phyloP scores from a whole-genome alignment of 106 monocot species.

The Hemerocallis citrina region DNA sequence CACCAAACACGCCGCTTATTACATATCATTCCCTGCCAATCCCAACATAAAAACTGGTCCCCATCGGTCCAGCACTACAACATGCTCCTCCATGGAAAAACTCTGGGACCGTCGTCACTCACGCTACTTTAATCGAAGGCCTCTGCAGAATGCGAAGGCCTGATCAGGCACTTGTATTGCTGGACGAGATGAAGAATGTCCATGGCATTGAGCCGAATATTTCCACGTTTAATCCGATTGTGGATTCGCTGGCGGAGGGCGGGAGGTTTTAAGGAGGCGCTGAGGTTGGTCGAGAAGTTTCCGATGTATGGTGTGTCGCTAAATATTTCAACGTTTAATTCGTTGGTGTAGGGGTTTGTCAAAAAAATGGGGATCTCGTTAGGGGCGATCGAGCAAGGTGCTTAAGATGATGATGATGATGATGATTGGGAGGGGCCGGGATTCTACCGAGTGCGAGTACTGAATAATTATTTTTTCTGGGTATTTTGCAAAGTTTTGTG shows the following conservation, averaged over 20 bases:
- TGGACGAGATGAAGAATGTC: constrained; percentile 48
- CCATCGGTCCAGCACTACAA: constrained; percentile 50
- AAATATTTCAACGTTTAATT: constrained; percentile 72
- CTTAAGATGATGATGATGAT: too few relatives aligned
- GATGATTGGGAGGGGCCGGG: constrained; percentile 57
- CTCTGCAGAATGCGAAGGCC: constrained; percentile 51
- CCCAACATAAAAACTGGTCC: constrained; percentile 10
- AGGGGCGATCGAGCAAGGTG: constrained; percentile 52
- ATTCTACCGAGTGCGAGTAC: constrained; percentile 68
- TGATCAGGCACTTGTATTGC: constrained; percentile 34
- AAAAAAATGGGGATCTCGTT: constrained; percentile 53
- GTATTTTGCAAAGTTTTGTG: constrained; percentile 40
- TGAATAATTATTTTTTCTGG: constrained; percentile 83
- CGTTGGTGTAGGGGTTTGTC: constrained; percentile 69
- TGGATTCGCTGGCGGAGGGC: constrained; percentile 58
- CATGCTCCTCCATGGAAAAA: constrained; percentile 51
- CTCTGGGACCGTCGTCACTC: constrained; percentile 70
- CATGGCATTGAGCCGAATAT: constrained; percentile 40
- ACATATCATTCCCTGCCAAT: neutral
- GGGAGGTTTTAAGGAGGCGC: constrained; percentile 63
- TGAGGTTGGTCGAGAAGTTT: constrained; percentile 60
- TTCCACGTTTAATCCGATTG: constrained; percentile 56
- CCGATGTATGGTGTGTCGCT: constrained; percentile 59
- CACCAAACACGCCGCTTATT: constrained; percentile 31
- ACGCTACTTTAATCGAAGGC: constrained; percentile 66